Base-by-base conservation (phyloP, 169 alveolate species). In the Sarcocystis neurona region DNA sequence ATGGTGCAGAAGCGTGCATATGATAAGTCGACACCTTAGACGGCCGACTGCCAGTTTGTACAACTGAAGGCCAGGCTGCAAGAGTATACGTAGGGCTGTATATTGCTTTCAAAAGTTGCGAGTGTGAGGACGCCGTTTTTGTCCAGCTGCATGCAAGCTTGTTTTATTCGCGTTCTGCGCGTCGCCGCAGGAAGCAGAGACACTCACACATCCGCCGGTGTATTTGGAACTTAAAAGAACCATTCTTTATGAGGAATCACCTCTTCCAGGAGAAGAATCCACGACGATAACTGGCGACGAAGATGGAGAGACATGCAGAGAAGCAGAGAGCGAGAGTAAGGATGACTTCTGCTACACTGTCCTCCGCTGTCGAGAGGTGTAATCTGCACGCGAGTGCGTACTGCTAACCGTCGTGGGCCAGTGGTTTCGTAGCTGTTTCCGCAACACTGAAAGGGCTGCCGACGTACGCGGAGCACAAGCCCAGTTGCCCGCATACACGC, bases 121-220 rank as follows among this genome's bases (percentile, higher is more conserved):
- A 10, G 79, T 5, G n/a, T 20, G 79, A 5, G 47, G 30, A 6
- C 77, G 43, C 10, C 79, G 4, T 39, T 27, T 68, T 39, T 20
- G 30, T 68, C 2, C 79, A 30, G 23, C 8, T 68, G 27, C 27
- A 2, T 10, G 12, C 79, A 2, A 27, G 48, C 2, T 3, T 39
- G 79, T 5, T 5, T 30, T 68, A 1, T 46, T 68, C 15, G 27
- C 30, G 27, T 6, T 68, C 79, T 39, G 48, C 18, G 6, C 27
- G 18, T 56, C 34, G 10, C 30, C 23, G 66, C 82, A 72, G 82
- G 82, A 72, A 23, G 82, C 41, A 1, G 53, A 72, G 18, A 72
- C 82, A 1, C 27, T 72, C 37, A 41, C 82, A 39, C 34, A 72
- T 18, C 82, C 82, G 34, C 82, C 6, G 46, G 82, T 72, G 82